Evolutionary conservation across 306 rosid species (phyloP), one percentile per base, ranked within the genome.

Genomic region (Alnus rubra): DNA sequence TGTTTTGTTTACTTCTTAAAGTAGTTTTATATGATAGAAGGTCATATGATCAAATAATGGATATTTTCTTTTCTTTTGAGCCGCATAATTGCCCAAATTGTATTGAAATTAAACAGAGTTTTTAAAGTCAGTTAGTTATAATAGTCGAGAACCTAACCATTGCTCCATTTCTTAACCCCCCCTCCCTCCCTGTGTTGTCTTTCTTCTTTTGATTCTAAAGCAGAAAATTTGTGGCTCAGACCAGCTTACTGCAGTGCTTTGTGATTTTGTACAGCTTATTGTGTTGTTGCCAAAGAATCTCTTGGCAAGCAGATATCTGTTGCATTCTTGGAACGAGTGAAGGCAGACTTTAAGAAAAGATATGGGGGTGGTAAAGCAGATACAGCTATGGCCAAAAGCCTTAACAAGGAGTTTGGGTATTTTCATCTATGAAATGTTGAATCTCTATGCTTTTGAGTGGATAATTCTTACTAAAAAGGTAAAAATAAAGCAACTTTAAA

Each of bases 341-440:
- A 84, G 81, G 91, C 92, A 0, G 99, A 95, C 86, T 95, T 95
- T 55, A 91, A 76, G 78, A 93, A 82, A 82, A 87, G 99, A 89
- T 93, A 93, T 85, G 94, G 97, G 16, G 97, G 98, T 12, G 98
- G 98, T 79, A 93, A 90, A 87, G 96, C 99, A 7, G 89, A 87
- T 77, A 93, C 98, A 1, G 99, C 99, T 31, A 64, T 77, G 73
- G 93, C 91, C 37, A 90, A 93, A 89, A 91, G 99, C 84, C 98
- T 95, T 79, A 95, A 87, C 89, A 95, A 93, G 86, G 98, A 93
- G 79, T 95, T 95, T 15, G 99, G 97, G 99, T 94, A 86, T 71
- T 62, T 78, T 79, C 54, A 50, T 79, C 79, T 74, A 54, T 76
- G 74, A 59, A 35, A 64, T 37, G 42, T 56, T 76, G 45, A 53